Percentiles rank a stretch among this genome's conserved stretches.
phyloP scores from a whole-genome alignment of 176 grass and related monocot species.

The Musa acuminata region DNA sequence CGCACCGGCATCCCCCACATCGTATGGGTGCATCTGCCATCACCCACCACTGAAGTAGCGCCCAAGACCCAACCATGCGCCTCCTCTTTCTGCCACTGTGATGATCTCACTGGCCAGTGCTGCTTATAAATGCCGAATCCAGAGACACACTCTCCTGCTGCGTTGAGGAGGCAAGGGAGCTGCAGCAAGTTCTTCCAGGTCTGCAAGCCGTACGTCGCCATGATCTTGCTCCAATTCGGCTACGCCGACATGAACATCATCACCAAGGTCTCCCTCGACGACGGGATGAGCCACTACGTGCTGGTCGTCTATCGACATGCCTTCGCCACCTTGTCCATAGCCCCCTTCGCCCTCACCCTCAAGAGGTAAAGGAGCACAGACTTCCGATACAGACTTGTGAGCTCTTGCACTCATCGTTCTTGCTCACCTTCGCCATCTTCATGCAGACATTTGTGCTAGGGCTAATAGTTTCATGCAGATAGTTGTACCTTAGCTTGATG shows the following conservation, averaged over 20 bases:
- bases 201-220: too few species aligned
- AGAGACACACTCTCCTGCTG: too few species aligned
- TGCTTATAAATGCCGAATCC: too few species aligned
- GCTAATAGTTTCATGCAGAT: neutral
- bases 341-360: constrained; percentile 40
- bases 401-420: neutral
- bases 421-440: neutral
- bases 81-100: too few species aligned
- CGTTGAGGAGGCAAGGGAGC: too few species aligned
- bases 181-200: neutral
- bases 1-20: too few species aligned
- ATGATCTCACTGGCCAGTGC: too few species aligned
- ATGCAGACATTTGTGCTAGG: neutral
- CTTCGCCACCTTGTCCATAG: constrained; percentile 39
- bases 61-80: too few species aligned
- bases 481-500: neutral
- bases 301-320: constrained; percentile 62
- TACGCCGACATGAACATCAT: constrained; percentile 56
- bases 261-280: constrained; percentile 56
- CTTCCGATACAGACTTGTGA: neutral
- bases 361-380: constrained; percentile 32
- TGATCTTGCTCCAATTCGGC: constrained; percentile 12
- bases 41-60: too few species aligned
- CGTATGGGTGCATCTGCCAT: too few species aligned
- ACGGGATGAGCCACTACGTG: constrained; percentile 50